These are phyloP conservation scores for Bruguiera gymnorhiza DNA, from an alignment of 345 rosid species.

Conservation along the genomic window DNA sequence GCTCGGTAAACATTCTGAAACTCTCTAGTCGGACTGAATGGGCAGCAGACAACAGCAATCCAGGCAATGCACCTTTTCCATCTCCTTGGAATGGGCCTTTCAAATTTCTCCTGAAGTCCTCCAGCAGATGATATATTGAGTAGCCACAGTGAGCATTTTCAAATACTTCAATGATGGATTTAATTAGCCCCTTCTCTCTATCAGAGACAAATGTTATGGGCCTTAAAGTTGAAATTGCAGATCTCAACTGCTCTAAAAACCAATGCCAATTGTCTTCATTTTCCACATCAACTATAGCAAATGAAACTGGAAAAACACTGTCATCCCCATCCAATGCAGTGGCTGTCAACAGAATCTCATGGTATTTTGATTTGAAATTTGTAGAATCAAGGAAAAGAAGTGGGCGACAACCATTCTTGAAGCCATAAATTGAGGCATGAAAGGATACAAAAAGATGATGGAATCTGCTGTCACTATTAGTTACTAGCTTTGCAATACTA, in stretches of 20 bases:
- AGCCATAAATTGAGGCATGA: conserved; percentile 61
- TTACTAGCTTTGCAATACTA: conserved; percentile 49
- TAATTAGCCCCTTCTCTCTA: conserved; percentile 60
- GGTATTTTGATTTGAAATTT: conserved; percentile 65
- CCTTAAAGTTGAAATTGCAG: conserved; percentile 46
- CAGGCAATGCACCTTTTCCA: conserved; percentile 66
- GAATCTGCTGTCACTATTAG: conserved; percentile 59
- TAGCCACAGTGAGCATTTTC: conserved; percentile 66
- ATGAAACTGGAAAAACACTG: conserved; percentile 66
- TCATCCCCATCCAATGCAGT: conserved; percentile 87
- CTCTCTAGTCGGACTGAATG: conserved; percentile 57
- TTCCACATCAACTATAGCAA: conserved; percentile 75
- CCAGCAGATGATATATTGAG: conserved; percentile 69
- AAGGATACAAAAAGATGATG: conserved; percentile 72
- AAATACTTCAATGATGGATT: conserved; percentile 57
- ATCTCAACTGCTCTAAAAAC: conserved; percentile 71
- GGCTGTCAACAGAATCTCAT: conserved; percentile 73
- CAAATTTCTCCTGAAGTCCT: conserved; percentile 41
- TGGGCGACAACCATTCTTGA: conserved; percentile 77
- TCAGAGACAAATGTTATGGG: conserved; percentile 79
- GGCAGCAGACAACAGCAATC: conserved; percentile 67
- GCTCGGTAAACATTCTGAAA: conserved; percentile 52
- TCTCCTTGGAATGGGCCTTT: conserved; percentile 82
- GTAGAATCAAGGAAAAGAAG: conserved; percentile 79
- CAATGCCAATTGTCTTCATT: conserved; percentile 72